A percentile compares a stretch with the other conserved stretches of the same genome.
Evolutionary conservation across 2,329 filamentous ascomycete species (phyloP).

Genomic region (Paracamarosporium sp.): DNA sequence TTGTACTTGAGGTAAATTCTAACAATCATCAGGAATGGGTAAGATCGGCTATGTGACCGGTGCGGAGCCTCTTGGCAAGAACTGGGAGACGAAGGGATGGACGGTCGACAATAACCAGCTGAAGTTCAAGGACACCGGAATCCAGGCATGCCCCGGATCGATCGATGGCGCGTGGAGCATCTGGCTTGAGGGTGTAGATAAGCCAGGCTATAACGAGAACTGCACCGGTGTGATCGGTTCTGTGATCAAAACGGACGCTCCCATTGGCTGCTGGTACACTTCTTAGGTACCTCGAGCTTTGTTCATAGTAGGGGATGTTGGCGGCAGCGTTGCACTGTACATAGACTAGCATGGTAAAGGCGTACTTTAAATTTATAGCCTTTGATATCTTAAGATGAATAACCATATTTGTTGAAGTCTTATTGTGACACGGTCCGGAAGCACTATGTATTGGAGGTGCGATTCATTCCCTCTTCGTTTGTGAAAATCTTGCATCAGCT

Average conservation of each 20-base stretch:
- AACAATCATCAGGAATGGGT: conserved; percentile 49
- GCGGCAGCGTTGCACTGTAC: too few relatives aligned
- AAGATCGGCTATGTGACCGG: conserved; percentile 61
- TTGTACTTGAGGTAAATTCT: not conserved
- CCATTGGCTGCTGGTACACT: conserved; percentile 31
- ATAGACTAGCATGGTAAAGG: too few relatives aligned
- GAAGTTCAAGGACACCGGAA: conserved; percentile 51
- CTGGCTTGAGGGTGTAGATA: conserved; percentile 26
- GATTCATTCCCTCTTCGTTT: too few relatives aligned
- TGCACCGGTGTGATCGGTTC: conserved; percentile 41
- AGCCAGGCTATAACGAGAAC: conserved; percentile 37
- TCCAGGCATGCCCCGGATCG: conserved; percentile 62
- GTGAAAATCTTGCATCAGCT: too few relatives aligned
- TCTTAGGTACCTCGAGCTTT: too few relatives aligned
- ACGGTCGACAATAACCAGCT: conserved; percentile 55
- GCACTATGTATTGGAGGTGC: too few relatives aligned
- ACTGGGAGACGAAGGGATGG: conserved; percentile 59
- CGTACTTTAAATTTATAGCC: too few relatives aligned
- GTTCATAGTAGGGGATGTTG: too few relatives aligned
- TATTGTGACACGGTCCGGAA: too few relatives aligned
- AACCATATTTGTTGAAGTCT: too few relatives aligned
- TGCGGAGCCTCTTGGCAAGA: conserved; percentile 45
- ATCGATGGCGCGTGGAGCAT: conserved; percentile 47
- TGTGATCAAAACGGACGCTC: conserved; percentile 5
- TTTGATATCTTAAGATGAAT: too few relatives aligned